phyloP scores from a whole-genome alignment of 2,329 filamentous ascomycete species.

The Fusarium newnesense region DNA sequence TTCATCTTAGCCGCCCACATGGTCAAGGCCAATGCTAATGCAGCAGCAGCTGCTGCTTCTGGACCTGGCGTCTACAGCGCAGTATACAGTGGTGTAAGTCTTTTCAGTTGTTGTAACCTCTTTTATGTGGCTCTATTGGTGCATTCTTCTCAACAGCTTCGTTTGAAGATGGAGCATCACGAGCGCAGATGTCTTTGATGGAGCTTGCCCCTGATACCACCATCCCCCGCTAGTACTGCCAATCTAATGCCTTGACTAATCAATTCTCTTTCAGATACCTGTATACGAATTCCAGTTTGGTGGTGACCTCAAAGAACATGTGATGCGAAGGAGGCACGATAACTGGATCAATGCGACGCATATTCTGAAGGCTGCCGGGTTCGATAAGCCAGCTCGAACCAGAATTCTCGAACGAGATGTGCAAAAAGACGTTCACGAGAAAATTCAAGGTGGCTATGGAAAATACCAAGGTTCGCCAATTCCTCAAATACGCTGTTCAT shows the following conservation, averaged over 20 bases:
- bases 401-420: constrained; percentile 96
- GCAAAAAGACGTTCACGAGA: constrained; percentile 95
- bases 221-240: neutral
- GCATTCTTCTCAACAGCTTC: neutral
- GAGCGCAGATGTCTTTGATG: neutral
- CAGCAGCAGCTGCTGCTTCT: constrained; percentile 48
- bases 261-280: constrained; percentile 72
- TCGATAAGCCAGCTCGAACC: constrained; percentile 95
- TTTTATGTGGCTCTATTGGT: neutral
- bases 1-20: constrained; percentile 50
- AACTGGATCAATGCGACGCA: constrained; percentile 99
- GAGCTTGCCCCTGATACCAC: neutral
- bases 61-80: constrained; percentile 73
- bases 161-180: neutral
- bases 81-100: constrained; percentile 74
- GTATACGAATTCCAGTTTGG: constrained; percentile 94
- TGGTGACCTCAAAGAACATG: constrained; percentile 81
- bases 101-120: neutral
- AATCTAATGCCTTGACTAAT: constrained; percentile 2
- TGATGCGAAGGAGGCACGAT: constrained; percentile 93
- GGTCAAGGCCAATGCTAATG: constrained; percentile 56
- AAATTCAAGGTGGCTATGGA: constrained; percentile 97
- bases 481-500: neutral
- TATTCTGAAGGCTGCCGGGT: constrained; percentile 95
- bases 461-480: constrained; percentile 85